Evolutionary conservation across 2,329 filamentous ascomycete species (phyloP).

Genomic region (Karstenula rhodostoma): DNA sequence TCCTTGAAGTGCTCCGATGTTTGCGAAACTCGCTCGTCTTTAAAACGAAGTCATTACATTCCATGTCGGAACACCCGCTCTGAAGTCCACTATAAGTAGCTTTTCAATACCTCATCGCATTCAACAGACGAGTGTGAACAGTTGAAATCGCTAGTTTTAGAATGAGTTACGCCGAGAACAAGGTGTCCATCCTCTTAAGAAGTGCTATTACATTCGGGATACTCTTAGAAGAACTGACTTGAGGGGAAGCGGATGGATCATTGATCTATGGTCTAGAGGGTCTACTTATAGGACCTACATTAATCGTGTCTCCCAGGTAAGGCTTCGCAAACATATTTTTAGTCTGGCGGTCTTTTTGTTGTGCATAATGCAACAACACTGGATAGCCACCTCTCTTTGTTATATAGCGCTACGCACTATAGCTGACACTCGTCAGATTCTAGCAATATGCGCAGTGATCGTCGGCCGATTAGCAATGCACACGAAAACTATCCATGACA

Average conservation of each 20-base stretch:
- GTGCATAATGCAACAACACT: background rate
- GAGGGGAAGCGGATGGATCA: too few species aligned
- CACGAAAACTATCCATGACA: conserved; percentile 31
- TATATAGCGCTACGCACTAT: background rate
- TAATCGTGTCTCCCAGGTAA: conserved; percentile 23
- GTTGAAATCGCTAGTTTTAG: background rate
- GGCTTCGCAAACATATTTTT: background rate
- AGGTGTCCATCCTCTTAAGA: background rate
- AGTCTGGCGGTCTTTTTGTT: background rate
- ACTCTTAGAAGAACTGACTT: too few species aligned
- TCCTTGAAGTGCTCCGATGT: background rate
- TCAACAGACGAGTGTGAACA: background rate
- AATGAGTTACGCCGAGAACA: conserved; percentile 11
- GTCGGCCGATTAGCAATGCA: conserved; percentile 26
- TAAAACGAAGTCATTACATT: background rate
- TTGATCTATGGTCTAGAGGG: conserved; percentile 23
- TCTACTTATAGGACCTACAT: conserved; percentile 23
- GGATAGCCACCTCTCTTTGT: background rate
- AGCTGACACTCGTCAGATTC: conserved; percentile 13
- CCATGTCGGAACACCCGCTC: background rate
- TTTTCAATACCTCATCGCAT: background rate
- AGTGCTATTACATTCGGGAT: conserved; percentile 9
- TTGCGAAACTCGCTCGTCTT: background rate
- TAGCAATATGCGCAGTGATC: conserved; percentile 23
- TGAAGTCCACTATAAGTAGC: background rate